Evolutionary conservation across 2,329 filamentous ascomycete species (phyloP), one percentile per base, ranked within the genome.

Genomic region (Penicillium sp.): DNA sequence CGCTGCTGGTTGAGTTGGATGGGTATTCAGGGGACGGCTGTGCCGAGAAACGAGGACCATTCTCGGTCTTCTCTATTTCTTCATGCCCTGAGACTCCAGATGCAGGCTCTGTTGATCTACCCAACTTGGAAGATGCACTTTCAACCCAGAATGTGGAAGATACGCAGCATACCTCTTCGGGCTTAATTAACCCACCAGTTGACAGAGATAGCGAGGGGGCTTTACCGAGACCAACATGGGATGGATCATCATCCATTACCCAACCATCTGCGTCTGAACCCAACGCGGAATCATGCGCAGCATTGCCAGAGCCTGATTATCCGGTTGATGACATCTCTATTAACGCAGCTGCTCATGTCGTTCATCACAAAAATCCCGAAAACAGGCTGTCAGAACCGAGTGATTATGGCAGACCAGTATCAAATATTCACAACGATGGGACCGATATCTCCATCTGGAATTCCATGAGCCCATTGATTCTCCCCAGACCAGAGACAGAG

Each of bases 31-130:
- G 51, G 21, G 53, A 62, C 27, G 53, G 57, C 21, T 47, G 39
- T 38, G 53, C 56, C 27, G 58, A 62, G 41, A 55, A 62, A 53
- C 54, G 63, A 53, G 64, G 65, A 9, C 65, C 65, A 21, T 66
- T 68, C 29, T 65, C 65, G 19, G 65, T 68, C 11, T 67, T 67
- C 38, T 60, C 64, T 40, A 52, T 55, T 31, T 49, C 25, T 2
- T 54, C 57, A 2, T 55, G 46, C 3, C 27, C 50, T 8, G 41
- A 31, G 2, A 34, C 41, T 0, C 38, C 47, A 11, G 36, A 49
- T 10, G 0, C 21, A 23, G 4, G 4, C 21, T 0, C 2, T 13
- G 3, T 25, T 23, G 9, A 13, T 23, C 40, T 19, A 23, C 27
- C 4, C 16, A 33, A 25, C 25, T 15, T 15, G 29, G 15, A n/a